Evolutionary conservation across 805 yeast genomes (phyloP).

Genomic region (Wickerhamiella cacticola): DNA sequence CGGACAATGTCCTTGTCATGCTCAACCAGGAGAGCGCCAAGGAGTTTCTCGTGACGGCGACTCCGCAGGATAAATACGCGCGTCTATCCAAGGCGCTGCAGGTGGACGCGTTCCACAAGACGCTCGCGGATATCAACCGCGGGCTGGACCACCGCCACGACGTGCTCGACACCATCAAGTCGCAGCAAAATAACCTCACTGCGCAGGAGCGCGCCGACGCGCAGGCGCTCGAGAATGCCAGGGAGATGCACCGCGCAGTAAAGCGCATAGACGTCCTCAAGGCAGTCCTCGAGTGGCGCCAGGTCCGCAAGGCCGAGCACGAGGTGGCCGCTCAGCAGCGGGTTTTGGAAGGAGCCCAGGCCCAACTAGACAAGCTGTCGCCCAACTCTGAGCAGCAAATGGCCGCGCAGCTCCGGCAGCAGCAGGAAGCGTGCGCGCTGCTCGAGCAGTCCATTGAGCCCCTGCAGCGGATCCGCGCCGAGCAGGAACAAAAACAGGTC

Average conservation of each 20-base stretch:
- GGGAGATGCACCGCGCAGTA: background rate
- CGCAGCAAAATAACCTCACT: background rate
- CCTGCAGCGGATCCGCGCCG: background rate
- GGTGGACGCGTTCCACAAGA: background rate
- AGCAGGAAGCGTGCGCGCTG: background rate
- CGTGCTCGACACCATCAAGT: background rate
- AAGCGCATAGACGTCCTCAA: background rate
- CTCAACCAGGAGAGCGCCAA: constrained; percentile 91
- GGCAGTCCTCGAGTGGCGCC: constrained; percentile 7
- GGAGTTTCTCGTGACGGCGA: constrained; percentile 67
- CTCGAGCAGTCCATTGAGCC: background rate
- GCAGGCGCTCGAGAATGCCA: background rate
- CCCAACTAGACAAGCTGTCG: too few species aligned
- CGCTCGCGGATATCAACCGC: background rate
- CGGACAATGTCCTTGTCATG: constrained; percentile 85
- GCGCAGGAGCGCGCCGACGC: background rate
- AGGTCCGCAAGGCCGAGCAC: constrained; percentile 5
- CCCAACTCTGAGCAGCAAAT: background rate
- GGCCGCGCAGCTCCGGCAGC: background rate
- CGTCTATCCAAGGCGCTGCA: constrained; percentile 52
- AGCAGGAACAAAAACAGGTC: constrained; percentile 21
- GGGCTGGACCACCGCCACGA: background rate
- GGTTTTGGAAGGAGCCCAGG: background rate
- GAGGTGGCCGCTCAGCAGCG: background rate
- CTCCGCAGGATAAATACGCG: constrained; percentile 57